Evolutionary conservation across 495 filamentous ascomycete species (phyloP).

Genomic region (Tuber magnatum): DNA sequence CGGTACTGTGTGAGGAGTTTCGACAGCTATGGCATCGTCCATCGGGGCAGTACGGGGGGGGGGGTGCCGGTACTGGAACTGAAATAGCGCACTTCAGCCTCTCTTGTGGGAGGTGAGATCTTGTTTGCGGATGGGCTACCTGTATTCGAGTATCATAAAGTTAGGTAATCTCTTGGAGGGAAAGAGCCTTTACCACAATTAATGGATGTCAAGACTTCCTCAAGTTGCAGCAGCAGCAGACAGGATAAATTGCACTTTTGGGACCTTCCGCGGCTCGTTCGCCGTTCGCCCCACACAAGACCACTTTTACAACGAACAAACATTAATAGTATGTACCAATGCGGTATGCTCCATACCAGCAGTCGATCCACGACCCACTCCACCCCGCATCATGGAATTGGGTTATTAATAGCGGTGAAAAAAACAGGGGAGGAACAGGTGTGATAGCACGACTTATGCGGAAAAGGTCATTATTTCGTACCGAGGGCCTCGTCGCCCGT

Average conservation of each 20-base stretch:
- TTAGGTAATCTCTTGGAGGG: not conserved
- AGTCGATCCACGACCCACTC: not conserved
- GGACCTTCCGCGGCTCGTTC: not conserved
- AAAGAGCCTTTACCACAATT: not conserved
- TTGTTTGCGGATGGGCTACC: not conserved
- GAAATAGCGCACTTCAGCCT: not conserved
- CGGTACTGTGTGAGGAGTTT: not conserved
- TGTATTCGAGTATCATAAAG: no score
- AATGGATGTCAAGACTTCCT: not conserved
- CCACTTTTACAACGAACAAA: not conserved
- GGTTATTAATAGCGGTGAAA: no score
- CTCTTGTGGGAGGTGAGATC: not conserved
- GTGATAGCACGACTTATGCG: not conserved
- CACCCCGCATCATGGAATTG: not conserved
- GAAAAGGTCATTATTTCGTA: not conserved
- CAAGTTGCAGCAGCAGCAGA: not conserved
- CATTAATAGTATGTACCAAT: not conserved
- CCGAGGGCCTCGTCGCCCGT: not conserved
- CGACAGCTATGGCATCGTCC: not conserved
- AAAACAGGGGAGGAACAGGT: not conserved
- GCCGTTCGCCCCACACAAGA: not conserved
- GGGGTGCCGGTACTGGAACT: no score
- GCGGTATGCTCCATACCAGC: not conserved
- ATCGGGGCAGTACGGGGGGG: not conserved
- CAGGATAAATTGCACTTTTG: not conserved